phyloP scores from a whole-genome alignment of 805 yeast genomes.

The Cyberlindnera amylophila region DNA sequence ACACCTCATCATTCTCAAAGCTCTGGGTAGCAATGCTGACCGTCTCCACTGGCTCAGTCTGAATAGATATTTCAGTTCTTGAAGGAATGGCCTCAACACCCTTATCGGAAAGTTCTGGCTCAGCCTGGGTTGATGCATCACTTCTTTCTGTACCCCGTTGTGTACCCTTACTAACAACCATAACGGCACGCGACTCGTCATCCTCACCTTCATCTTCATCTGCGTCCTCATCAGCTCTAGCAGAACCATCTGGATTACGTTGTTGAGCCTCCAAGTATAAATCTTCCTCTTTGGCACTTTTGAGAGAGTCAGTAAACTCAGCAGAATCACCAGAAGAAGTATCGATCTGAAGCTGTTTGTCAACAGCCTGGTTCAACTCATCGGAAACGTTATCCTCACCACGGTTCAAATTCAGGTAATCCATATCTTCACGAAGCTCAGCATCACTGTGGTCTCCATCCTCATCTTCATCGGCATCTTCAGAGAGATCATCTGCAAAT shows the following conservation, averaged over 20 bases:
- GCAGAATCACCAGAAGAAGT: slow-evolving; percentile 1
- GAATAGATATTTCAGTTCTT: slow-evolving; percentile 4
- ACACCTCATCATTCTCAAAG: slow-evolving; percentile 33
- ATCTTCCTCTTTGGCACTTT: slow-evolving; percentile 14
- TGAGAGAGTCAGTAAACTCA: slow-evolving; percentile 6
- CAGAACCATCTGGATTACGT: slow-evolving; percentile 13
- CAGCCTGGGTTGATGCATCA: slow-evolving; percentile 2
- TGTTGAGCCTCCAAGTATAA: slow-evolving; percentile 13
- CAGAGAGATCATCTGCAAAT: not conserved
- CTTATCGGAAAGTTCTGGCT: not conserved
- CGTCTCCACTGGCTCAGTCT: slow-evolving; percentile 16
- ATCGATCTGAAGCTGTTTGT: not conserved
- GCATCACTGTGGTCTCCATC: slow-evolving; percentile 4
- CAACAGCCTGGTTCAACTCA: slow-evolving; percentile 1
- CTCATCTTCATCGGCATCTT: slow-evolving; percentile 2
- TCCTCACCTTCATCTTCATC: slow-evolving; percentile 1
- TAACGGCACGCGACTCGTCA: not conserved
- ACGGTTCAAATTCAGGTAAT: not conserved
- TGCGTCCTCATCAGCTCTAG: slow-evolving; percentile 1
- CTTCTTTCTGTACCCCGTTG: not conserved
- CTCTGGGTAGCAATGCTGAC: slow-evolving; percentile 14
- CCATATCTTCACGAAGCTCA: slow-evolving; percentile 1
- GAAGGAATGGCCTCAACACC: slow-evolving; percentile 3
- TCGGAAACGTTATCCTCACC: slow-evolving; percentile 1
- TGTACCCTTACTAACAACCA: not conserved